phyloP scores from a whole-genome alignment of 2,329 filamentous ascomycete genomes.

The Clonostachys sp. region DNA sequence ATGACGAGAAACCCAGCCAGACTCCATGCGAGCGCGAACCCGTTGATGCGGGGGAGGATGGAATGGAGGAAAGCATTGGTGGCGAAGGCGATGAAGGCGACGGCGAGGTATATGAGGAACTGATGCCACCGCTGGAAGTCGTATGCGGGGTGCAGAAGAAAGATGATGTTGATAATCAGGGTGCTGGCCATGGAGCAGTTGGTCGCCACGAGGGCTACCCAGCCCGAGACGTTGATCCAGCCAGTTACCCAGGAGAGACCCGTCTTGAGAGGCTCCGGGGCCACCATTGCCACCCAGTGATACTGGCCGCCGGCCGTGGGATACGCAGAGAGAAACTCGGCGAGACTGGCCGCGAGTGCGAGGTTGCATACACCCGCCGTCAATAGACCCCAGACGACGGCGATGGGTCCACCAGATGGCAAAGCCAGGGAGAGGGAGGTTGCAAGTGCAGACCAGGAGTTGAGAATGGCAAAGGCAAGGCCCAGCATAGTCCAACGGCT shows the following conservation, averaged over 20 bases:
- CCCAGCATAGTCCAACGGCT: slow-evolving; percentile 42
- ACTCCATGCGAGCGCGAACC: slow-evolving; percentile 68
- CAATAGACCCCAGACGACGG: slow-evolving; percentile 67
- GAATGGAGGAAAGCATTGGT: slow-evolving; percentile 57
- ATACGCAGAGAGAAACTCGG: slow-evolving; percentile 42
- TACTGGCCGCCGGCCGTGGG: slow-evolving; percentile 45
- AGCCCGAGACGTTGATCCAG: slow-evolving; percentile 47
- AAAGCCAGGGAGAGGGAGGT: slow-evolving; percentile 45
- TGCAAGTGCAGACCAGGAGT: slow-evolving; percentile 44
- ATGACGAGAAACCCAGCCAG: slow-evolving; percentile 65
- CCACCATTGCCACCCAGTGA: slow-evolving; percentile 43
- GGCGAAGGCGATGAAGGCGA: slow-evolving; percentile 54
- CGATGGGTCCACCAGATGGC: slow-evolving; percentile 65
- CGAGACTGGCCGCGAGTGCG: slow-evolving; percentile 50
- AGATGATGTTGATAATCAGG: slow-evolving; percentile 61
- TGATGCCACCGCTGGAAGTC: slow-evolving; percentile 61
- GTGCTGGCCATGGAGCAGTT: slow-evolving; percentile 64
- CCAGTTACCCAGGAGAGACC: slow-evolving; percentile 38
- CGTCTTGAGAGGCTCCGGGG: slow-evolving; percentile 28
- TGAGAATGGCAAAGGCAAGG: slow-evolving; percentile 43
- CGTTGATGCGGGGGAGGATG: slow-evolving; percentile 61
- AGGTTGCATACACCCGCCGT: slow-evolving; percentile 65
- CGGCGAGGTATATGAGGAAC: slow-evolving; percentile 67
- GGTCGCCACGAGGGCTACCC: slow-evolving; percentile 36
- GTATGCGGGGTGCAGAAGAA: slow-evolving; percentile 55